phyloP scores from a whole-genome alignment of 2,329 filamentous ascomycete species.

The Aspergillus jensenii region DNA sequence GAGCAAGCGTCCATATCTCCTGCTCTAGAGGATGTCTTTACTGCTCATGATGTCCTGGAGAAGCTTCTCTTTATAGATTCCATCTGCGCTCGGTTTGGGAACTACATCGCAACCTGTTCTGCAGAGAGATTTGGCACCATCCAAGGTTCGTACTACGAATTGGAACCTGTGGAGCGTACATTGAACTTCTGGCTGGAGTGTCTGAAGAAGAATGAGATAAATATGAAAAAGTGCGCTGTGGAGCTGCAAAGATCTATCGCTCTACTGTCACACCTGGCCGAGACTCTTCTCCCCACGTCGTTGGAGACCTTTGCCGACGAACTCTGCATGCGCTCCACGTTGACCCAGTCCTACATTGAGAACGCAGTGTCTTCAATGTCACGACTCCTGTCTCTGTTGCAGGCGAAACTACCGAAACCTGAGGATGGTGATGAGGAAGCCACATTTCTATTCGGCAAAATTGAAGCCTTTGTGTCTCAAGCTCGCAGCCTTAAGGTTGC shows the following conservation, averaged over 20 bases:
- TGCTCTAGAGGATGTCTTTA: constrained; percentile 72
- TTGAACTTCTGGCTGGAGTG: constrained; percentile 86
- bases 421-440: constrained; percentile 69
- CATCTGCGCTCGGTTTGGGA: constrained; percentile 82
- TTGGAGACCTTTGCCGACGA: constrained; percentile 75
- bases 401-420: constrained; percentile 59
- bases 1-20: constrained; percentile 66
- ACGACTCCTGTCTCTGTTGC: constrained; percentile 64
- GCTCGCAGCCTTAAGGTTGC: constrained; percentile 82
- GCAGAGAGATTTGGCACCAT: constrained; percentile 76
- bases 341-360: constrained; percentile 81
- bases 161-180: constrained; percentile 87
- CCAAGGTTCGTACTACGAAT: constrained; percentile 77
- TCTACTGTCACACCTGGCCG: constrained; percentile 80
- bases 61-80: constrained; percentile 80
- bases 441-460: constrained; percentile 66
- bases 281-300: constrained; percentile 71
- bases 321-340: constrained; percentile 70
- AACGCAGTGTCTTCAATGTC: constrained; percentile 69
- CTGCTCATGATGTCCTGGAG: constrained; percentile 77
- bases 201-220: constrained; percentile 78
- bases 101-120: constrained; percentile 75
- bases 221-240: constrained; percentile 76
- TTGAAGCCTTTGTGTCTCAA: constrained; percentile 70
- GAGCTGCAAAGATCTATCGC: constrained; percentile 83